Evolutionary conservation across 768 basidiomycete genomes (phyloP).

Genomic region (Rhizopogon roseolus): DNA sequence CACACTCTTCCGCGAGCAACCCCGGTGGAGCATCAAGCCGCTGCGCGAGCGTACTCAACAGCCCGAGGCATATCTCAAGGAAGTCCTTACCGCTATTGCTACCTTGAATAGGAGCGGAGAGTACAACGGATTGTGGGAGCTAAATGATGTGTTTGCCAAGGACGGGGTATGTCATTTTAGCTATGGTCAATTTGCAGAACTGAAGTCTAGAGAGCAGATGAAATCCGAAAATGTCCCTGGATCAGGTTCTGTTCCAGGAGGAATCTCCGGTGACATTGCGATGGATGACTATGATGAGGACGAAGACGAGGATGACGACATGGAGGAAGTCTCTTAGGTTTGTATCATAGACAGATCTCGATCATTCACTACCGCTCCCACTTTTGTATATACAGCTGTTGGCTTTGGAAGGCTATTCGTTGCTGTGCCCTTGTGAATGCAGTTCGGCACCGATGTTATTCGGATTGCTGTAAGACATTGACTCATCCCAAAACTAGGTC

Average conservation of each 20-base stretch:
- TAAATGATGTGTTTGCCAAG: conserved; percentile 69
- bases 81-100: conserved; percentile 73
- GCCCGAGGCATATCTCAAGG: conserved; percentile 83
- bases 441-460: too few species aligned
- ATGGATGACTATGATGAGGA: conserved; percentile 43
- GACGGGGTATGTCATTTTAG: conserved; percentile 41
- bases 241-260: conserved; percentile 22
- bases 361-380: background rate
- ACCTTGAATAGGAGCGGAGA: conserved; percentile 77
- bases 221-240: conserved; percentile 44
- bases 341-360: conserved; percentile 5
- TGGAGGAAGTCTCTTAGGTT: conserved; percentile 65
- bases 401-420: too few species aligned
- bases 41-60: conserved; percentile 80
- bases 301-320: conserved; percentile 50
- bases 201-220: conserved; percentile 25
- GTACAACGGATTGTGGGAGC: conserved; percentile 74
- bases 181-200: background rate
- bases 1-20: conserved; percentile 65
- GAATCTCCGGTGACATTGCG: conserved; percentile 13
- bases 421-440: too few species aligned
- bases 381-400: conserved; percentile 4
- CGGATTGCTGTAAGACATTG: too few species aligned
- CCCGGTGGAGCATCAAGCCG: conserved; percentile 78
- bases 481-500: too few species aligned